These are phyloP conservation scores for Apium graveolens DNA, from an alignment of 129 eudicot species.

Conservation along the genomic window DNA sequence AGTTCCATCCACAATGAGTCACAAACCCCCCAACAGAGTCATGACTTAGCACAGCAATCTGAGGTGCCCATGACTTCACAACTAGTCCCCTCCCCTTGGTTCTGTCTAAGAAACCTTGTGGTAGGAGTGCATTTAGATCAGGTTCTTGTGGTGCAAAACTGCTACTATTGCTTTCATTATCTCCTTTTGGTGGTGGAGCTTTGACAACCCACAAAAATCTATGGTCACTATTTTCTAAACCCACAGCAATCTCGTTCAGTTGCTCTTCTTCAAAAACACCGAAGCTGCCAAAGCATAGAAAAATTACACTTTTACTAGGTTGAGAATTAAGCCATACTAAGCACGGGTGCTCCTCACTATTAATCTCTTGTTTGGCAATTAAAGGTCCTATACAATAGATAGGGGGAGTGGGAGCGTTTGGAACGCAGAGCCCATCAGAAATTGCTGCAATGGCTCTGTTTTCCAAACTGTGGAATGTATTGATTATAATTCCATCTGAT, in stretches of 20 bases:
- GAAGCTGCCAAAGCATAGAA: constrained; percentile 64
- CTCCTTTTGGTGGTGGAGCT: constrained; percentile 41
- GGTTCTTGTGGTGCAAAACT: constrained; percentile 24
- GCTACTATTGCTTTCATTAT: constrained; percentile 10
- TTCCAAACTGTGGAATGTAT: constrained; percentile 38
- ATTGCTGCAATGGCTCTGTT: constrained; percentile 32
- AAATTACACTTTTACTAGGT: constrained; percentile 57
- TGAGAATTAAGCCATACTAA: constrained; percentile 56
- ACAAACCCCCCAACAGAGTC: constrained; percentile 43
- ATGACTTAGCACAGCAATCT: constrained; percentile 29
- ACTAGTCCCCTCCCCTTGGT: constrained; percentile 30
- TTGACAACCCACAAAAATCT: constrained; percentile 76
- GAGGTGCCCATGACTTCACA: constrained; percentile 47
- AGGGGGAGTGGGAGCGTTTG: constrained; percentile 40
- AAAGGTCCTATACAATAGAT: constrained; percentile 49
- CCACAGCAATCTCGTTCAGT: constrained; percentile 51
- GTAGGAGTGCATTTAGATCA: constrained; percentile 33
- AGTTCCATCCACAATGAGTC: constrained; percentile 51
- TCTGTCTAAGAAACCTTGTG: constrained; percentile 41
- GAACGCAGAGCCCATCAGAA: constrained; percentile 31
- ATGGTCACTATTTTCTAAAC: constrained; percentile 52
- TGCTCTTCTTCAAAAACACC: constrained; percentile 46
- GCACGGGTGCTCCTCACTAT: constrained; percentile 24
- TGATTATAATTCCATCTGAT: constrained; percentile 36
- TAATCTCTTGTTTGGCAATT: constrained; percentile 14